These are phyloP conservation scores for Tolypocladium album DNA, from an alignment of 2,329 filamentous ascomycete genomes.

Conservation along the genomic window DNA sequence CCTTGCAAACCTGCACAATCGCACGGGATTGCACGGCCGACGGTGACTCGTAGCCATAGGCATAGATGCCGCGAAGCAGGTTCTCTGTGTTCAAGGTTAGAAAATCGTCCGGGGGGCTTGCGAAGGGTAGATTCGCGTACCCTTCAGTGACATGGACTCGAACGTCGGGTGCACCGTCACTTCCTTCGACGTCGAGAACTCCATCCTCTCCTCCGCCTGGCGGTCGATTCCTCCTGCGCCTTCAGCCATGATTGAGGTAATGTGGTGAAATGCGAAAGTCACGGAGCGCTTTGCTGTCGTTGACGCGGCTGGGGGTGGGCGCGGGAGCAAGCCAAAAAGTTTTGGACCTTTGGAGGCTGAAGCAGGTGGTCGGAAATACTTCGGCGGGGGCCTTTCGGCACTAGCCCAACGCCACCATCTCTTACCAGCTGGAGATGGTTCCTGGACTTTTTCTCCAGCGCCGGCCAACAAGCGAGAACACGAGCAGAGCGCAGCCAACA, in stretches of 20 bases:
- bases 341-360: conserved; percentile 13
- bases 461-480: not conserved
- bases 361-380: conserved; percentile 16
- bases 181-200: conserved; percentile 97
- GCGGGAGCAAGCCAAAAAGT: conserved; percentile 10
- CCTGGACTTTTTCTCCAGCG: not conserved
- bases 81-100: conserved; percentile 50
- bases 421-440: not conserved
- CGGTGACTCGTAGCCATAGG: conserved; percentile 96
- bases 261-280: not conserved
- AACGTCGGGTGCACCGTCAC: conserved; percentile 91
- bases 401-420: not conserved
- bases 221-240: conserved; percentile 67
- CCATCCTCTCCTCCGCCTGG: conserved; percentile 91
- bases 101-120: too few relatives aligned
- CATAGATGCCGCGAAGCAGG: conserved; percentile 91
- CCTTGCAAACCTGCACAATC: conserved; percentile 98
- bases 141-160: conserved; percentile 92
- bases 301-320: not conserved
- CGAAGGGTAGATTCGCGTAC: conserved; percentile 21
- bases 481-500: not conserved
- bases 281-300: not conserved
- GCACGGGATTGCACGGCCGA: conserved; percentile 96
- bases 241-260: conserved; percentile 65
- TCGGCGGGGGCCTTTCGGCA: conserved; percentile 10